Percentiles rank a stretch among this genome's conserved stretches.
Evolutionary conservation across 495 filamentous ascomycete genomes (phyloP).

Genomic region (Platismatia glauca): DNA sequence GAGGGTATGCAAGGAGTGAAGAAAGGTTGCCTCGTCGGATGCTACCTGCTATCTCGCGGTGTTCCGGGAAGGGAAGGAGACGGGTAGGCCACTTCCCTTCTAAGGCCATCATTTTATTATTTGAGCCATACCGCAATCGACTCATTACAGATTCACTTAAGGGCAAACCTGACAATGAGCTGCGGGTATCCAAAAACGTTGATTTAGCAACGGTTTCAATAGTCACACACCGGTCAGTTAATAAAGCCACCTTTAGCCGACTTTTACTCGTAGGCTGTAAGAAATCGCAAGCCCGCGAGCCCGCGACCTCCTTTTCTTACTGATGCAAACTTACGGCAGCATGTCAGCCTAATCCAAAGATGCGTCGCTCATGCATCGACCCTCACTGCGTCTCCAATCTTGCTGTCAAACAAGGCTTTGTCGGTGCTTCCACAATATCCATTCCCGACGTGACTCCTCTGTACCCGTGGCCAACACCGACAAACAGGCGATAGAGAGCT

Average conservation of each 20-base stretch:
- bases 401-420: not conserved
- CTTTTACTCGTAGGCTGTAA: not conserved
- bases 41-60: too few relatives aligned
- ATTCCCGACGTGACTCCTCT: not conserved
- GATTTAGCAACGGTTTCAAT: not conserved
- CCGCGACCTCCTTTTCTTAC: too few relatives aligned
- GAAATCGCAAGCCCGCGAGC: too few relatives aligned
- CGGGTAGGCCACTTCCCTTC: not conserved
- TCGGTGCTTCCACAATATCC: not conserved
- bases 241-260: not conserved
- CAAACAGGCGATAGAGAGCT: not conserved
- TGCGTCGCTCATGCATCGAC: conserved; percentile 13
- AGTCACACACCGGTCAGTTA: not conserved
- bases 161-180: not conserved
- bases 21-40: not conserved
- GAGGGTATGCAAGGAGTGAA: not conserved
- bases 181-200: not conserved
- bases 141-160: not conserved
- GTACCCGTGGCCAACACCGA: not conserved
- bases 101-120: not conserved
- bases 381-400: not conserved
- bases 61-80: not conserved
- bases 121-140: not conserved
- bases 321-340: too few relatives aligned
- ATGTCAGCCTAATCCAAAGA: conserved; percentile 9